phyloP scores from a whole-genome alignment of 805 yeast species.

The Candida tammaniensis region DNA sequence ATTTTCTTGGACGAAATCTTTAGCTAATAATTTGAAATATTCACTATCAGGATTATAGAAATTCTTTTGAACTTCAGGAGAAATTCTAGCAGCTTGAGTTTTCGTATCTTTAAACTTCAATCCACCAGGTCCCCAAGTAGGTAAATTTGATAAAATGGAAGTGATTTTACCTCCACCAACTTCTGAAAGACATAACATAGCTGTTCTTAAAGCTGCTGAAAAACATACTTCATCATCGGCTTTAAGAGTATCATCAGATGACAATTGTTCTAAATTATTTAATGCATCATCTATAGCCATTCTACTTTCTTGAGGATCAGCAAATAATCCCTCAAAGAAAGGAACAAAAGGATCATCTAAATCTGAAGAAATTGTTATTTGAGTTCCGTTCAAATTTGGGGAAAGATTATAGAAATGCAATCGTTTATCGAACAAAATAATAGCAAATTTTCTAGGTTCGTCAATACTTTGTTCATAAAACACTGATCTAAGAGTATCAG shows the following conservation, averaged over 20 bases:
- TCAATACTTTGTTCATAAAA: conserved; percentile 20
- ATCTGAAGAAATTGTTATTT: conserved; percentile 63
- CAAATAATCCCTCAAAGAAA: conserved; percentile 71
- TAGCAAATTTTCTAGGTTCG: conserved; percentile 46
- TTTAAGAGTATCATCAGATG: conserved; percentile 30
- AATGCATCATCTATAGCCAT: conserved; percentile 66
- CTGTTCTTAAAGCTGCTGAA: conserved; percentile 76
- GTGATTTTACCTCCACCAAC: conserved; percentile 85
- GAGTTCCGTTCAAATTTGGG: conserved; percentile 52
- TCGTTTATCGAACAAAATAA: conserved; percentile 71
- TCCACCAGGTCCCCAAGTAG: conserved; percentile 80
- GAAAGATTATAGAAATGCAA: conserved; percentile 72
- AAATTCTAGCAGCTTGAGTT: conserved; percentile 38
- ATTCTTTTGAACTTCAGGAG: conserved; percentile 45
- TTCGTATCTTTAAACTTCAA: conserved; percentile 45
- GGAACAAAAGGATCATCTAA: conserved; percentile 82
- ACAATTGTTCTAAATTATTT: conserved; percentile 50
- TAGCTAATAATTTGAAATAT: conserved; percentile 59
- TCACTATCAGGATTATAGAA: conserved; percentile 58
- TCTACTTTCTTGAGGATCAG: conserved; percentile 67
- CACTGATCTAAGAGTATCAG: conserved; percentile 65
- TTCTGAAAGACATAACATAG: conserved; percentile 54
- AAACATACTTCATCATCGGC: conserved; percentile 62
- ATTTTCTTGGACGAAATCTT: conserved; percentile 51
- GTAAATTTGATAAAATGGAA: conserved; percentile 63